Base-by-base conservation (phyloP, 257 asterid species). In the Solanum gracilifrons region DNA sequence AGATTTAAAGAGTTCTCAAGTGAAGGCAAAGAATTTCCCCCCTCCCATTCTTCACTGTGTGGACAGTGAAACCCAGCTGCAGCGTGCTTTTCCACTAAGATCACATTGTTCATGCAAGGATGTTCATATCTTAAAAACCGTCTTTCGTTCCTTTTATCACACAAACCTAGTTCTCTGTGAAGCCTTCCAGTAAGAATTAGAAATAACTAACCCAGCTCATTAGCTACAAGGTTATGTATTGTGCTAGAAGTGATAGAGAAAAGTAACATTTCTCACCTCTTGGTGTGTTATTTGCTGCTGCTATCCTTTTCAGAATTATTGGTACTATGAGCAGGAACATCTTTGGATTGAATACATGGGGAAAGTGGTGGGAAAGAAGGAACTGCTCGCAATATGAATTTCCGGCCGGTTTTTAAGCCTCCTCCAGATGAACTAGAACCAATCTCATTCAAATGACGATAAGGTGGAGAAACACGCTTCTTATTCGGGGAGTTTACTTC, bases 381-480 rank as follows among this genome's bases (percentile, higher is more conserved):
- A 86, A 94, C 93, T 84, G 95, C 91, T 90, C 89, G 92, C 90
- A 94, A 88, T 77, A 92, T 94, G 89, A 92, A 93, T 88, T 92
- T 94, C 89, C 94, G 93, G 62, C 93, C 92, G 16, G 83, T 92
- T 90, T 91, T 93, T 89, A 93, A 64, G 51, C 93, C 93, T n/a
- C 87, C 62, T 41, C 89, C 88, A 58, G 92, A 69, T 36, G 95
- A 88, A 89, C 92, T 84, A 76, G 94, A 90, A 89, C 92, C 89
- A 68, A 85, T 37, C 86, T 86, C 89, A 4, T 79, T 73, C 62
- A 37, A 71, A 41, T 31, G 86, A 82, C 92, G 84, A 87, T 91
- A 93, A 87, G 98, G 97, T 89, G 96, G 98, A 88, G 97, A 95
- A 83, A 94, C 91, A 18, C 98, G 93, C 89, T 94, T 95, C 92